Base-by-base conservation (phyloP, 352 stramenopile genomes). In the Pythium guiyangense region DNA sequence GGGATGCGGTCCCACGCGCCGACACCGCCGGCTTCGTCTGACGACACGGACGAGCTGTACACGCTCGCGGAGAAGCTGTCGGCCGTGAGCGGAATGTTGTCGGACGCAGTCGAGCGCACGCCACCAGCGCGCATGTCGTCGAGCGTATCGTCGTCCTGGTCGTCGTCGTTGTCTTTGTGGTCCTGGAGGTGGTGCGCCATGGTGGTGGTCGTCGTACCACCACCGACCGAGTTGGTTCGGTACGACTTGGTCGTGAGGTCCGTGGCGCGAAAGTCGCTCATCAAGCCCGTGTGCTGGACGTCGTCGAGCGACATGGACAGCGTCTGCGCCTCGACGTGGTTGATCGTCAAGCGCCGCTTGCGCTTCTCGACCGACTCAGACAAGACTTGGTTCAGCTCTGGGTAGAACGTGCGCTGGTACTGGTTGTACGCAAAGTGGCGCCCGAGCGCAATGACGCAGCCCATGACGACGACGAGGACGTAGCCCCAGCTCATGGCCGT, bases 281-380 rank as follows among this genome's bases (percentile, higher is more conserved):
- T 59, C 49, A 79, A 74, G 17, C 70, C 63, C 2, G 69, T 77
- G 1, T 64, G 70, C 40, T 84, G 62, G 18, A 90, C 67, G 51
- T 93, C 83, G 56, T 93, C 77, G 50, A 92, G 60, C 9, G 80
- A 88, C 77, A 93, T 88, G 9, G 77, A 89, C 27, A 92, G 60
- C 26, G 75, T 86, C 58, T 86, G 72, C 49, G 87, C 81, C 55
- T 93, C 80, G 15, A 88, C 60, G 53, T 91, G 63, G 51, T 85
- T 75, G 59, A 92, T 88, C 11, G 82, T 92, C 17, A 90, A 58
- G 9, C 82, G 79, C 9, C 77, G 71, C 43, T 78, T 63, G 39
- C 40, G 57, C 43, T 70, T 57, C 18, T 67, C 57, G 51, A 86
- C 72, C 3, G 76, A 77, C 60, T 90, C 82, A 50, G 89, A 78